Evolutionary conservation across 371 early-diverging fungal species (phyloP).

Genomic region (Mycotypha africana): DNA sequence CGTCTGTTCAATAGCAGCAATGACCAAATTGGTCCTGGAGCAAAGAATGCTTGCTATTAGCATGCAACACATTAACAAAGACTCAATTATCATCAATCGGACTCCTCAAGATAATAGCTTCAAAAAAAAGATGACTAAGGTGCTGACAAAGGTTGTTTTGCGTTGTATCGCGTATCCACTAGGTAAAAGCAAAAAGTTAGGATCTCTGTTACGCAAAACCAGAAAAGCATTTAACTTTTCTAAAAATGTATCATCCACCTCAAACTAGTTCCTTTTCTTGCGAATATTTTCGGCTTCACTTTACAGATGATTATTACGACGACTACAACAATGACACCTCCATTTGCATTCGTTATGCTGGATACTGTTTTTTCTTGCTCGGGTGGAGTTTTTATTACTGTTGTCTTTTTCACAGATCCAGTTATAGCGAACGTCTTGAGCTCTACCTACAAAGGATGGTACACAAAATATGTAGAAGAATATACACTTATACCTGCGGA

Average conservation of each 20-base stretch:
- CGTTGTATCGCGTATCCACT: conserved; percentile 25
- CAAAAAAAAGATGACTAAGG: background rate
- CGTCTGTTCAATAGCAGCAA: conserved; percentile 9
- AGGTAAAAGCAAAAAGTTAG: conserved; percentile 10
- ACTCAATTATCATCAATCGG: background rate
- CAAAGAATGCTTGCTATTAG: background rate
- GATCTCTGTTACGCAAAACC: no score
- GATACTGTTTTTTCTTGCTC: conserved; percentile 2
- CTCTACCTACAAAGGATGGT: background rate
- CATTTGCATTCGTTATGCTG: conserved; percentile 1
- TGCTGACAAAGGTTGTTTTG: conserved; percentile 15
- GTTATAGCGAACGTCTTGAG: conserved; percentile 3
- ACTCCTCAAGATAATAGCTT: background rate
- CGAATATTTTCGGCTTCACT: conserved; percentile 18
- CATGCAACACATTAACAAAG: background rate
- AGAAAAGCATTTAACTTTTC: background rate
- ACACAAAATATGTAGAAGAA: background rate
- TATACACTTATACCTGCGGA: background rate
- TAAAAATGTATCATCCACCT: background rate
- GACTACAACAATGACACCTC: background rate
- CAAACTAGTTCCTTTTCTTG: conserved; percentile 16
- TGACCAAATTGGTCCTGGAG: conserved; percentile 13
- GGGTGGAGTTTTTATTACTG: conserved; percentile 13
- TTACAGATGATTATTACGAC: conserved; percentile 7
- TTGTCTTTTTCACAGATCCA: conserved; percentile 29